Conservation (phyloP, 1,139 yeast species). For the Keqinozyma sinolaborantium region DNA sequence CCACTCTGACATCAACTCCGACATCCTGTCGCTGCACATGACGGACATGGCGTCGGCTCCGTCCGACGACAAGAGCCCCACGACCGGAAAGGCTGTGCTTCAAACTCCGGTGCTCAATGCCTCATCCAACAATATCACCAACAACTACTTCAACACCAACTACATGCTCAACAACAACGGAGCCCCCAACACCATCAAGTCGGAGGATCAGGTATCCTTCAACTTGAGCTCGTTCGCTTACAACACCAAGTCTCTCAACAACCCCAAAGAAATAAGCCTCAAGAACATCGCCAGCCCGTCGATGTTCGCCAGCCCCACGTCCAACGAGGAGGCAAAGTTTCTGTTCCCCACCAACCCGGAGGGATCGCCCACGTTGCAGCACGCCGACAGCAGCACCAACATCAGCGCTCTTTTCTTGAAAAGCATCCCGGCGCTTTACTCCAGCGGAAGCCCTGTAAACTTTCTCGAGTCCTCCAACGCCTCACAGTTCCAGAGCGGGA, state of each 20-base stretch:
- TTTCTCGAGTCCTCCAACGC: neutral
- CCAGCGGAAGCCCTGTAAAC: neutral
- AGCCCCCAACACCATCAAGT: constrained; percentile 4
- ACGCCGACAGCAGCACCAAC: constrained; percentile 16
- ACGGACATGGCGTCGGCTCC: neutral
- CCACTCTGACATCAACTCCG: neutral
- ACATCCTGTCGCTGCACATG: neutral
- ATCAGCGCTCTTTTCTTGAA: constrained; percentile 19
- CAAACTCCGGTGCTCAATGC: constrained; percentile 32
- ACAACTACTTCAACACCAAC: constrained; percentile 26
- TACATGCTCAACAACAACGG: neutral
- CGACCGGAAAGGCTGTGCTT: constrained; percentile 8
- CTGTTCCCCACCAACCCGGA: constrained; percentile 4
- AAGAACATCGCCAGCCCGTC: neutral
- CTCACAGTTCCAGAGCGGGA: neutral
- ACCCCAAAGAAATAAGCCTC: constrained; percentile 3
- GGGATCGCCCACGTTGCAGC: constrained; percentile 2
- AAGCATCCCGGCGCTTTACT: neutral
- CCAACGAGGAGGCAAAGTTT: constrained; percentile 1
- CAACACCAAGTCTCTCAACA: constrained; percentile 2
- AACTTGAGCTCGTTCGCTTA: constrained; percentile 32
- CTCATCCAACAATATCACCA: constrained; percentile 30
- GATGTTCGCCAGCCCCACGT: neutral
- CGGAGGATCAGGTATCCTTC: constrained; percentile 33
- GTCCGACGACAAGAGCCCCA: neutral